phyloP scores from a whole-genome alignment of 83 land plant species.

The Diphasiastrum complanatum region DNA sequence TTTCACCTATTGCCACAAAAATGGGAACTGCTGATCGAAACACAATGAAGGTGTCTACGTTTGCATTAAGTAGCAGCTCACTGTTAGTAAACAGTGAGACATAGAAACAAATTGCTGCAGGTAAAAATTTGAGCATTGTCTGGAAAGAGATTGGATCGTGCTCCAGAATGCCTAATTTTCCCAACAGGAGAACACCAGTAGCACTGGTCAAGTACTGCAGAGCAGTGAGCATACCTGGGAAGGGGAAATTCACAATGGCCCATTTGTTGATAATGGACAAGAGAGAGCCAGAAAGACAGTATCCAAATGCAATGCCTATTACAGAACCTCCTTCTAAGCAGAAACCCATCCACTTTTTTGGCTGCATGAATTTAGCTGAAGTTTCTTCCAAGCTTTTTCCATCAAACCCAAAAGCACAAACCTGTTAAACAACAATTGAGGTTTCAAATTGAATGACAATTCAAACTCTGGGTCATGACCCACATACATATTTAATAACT shows the following conservation, averaged over 20 bases:
- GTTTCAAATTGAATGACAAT: no score
- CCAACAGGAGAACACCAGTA: constrained; percentile 58
- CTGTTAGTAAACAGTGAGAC: constrained; percentile 88
- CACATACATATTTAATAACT: no score
- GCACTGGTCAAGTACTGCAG: constrained; percentile 80
- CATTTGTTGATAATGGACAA: constrained; percentile 92
- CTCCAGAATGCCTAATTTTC: constrained; percentile 48
- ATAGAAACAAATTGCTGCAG: constrained; percentile 85
- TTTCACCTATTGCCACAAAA: constrained; percentile 88
- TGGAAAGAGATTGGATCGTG: constrained; percentile 54
- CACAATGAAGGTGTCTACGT: constrained; percentile 94
- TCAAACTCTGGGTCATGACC: no score
- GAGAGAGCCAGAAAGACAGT: constrained; percentile 77
- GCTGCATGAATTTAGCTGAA: no score
- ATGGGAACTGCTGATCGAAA: constrained; percentile 92
- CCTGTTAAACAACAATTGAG: no score
- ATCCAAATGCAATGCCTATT: constrained; percentile 73
- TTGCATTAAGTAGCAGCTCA: constrained; percentile 93
- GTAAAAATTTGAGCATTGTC: constrained; percentile 73
- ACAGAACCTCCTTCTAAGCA: no score
- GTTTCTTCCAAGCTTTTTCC: no score
- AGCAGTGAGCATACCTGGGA: constrained; percentile 85
- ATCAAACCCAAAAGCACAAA: no score
- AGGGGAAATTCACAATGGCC: constrained; percentile 93
- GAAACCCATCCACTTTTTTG: no score